These are phyloP conservation scores for Cyclotella distinguenda DNA, from an alignment of 108 stramenopile genomes.

Conservation along the genomic window DNA sequence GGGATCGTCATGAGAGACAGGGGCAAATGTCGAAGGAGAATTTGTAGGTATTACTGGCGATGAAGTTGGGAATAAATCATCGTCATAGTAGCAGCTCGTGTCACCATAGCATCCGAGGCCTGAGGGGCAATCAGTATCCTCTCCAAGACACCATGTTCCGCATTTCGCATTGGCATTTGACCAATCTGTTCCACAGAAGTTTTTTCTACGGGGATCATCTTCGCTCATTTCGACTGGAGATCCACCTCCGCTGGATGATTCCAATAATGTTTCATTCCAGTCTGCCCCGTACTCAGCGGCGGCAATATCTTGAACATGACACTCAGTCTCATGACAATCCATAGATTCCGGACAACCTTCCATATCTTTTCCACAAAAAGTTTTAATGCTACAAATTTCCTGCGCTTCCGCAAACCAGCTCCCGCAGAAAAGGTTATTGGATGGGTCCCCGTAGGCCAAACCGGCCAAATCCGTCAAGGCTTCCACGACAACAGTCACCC, in stretches of 20 bases:
- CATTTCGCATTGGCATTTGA: conserved; percentile 7
- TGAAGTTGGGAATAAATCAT: conserved; percentile 5
- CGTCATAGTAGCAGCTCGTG: conserved; percentile 20
- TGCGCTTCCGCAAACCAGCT: conserved; percentile 8
- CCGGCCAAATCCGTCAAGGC: neutral
- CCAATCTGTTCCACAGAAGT: conserved; percentile 17
- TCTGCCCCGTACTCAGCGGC: neutral
- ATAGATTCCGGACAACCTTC: neutral
- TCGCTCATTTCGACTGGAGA: neutral
- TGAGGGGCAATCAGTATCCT: conserved; percentile 18
- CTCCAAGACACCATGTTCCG: conserved; percentile 4
- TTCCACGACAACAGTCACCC: neutral
- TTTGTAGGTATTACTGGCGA: neutral
- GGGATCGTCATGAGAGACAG: neutral
- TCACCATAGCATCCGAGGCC: conserved; percentile 8
- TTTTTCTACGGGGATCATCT: conserved; percentile 4
- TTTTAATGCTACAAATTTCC: conserved; percentile 7
- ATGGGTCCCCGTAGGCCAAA: neutral
- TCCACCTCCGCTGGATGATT: neutral
- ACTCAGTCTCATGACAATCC: conserved; percentile 14
- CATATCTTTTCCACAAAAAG: conserved; percentile 1
- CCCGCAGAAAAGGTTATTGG: conserved; percentile 14
- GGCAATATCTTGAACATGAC: conserved; percentile 14
- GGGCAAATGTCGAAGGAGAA: neutral
- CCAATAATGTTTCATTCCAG: neutral